Evolutionary conservation across 2,329 filamentous ascomycete genomes (phyloP).

Genomic region (Huntiella omanensis): DNA sequence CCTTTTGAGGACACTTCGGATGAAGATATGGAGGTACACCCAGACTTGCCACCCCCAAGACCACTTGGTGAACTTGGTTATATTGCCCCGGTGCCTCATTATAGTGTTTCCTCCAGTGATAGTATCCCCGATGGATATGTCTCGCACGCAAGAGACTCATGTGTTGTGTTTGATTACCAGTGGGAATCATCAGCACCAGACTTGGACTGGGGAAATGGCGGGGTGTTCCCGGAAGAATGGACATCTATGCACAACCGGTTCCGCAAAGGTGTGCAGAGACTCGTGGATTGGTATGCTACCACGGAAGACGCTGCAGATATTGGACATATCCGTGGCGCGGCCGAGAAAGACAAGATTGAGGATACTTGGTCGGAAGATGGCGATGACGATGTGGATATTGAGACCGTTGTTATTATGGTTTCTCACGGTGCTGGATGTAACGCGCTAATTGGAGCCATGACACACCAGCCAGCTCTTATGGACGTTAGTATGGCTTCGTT

Average conservation of each 20-base stretch:
- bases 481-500: constrained; percentile 82
- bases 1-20: constrained; percentile 9
- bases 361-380: constrained; percentile 19
- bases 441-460: constrained; percentile 78
- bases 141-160: constrained; percentile 74
- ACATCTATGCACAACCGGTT: constrained; percentile 86
- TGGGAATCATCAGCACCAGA: constrained; percentile 82
- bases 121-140: constrained; percentile 79
- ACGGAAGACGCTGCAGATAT: constrained; percentile 32
- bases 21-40: background rate
- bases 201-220: constrained; percentile 71
- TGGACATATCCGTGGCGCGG: constrained; percentile 21
- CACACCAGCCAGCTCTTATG: constrained; percentile 75
- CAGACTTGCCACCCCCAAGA: constrained; percentile 14
- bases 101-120: constrained; percentile 62
- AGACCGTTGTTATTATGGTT: constrained; percentile 69
- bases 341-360: constrained; percentile 17
- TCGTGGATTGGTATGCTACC: constrained; percentile 67
- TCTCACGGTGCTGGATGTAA: constrained; percentile 95
- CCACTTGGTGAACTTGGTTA: constrained; percentile 27
- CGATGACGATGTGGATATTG: constrained; percentile 43
- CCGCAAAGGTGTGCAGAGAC: constrained; percentile 53
- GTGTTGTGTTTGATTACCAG: constrained; percentile 72
- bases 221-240: constrained; percentile 85
- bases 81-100: constrained; percentile 57